Percentiles rank a stretch among this genome's conserved stretches.
Conservation (phyloP, 306 rosid genomes). For the Macrotyloma uniflorum region DNA sequence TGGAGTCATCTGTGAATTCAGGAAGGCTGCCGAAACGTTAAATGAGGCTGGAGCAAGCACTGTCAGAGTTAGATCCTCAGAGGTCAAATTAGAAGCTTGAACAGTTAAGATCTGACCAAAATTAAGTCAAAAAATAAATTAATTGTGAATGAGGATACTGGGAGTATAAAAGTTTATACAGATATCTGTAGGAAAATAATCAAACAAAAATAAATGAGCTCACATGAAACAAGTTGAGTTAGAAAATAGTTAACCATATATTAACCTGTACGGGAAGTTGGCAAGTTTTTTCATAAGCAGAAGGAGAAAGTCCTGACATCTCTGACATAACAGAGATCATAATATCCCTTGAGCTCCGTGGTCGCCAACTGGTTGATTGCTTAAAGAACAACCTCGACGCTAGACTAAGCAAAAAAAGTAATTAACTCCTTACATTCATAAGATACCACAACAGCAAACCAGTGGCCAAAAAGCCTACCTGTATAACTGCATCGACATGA, state of each 20-base stretch:
- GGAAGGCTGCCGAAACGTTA: slow-evolving; percentile 68
- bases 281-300: slow-evolving; percentile 52
- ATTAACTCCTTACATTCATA: slow-evolving; percentile 30
- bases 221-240: slow-evolving; percentile 6
- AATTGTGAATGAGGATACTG: slow-evolving; percentile 9
- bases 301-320: slow-evolving; percentile 59
- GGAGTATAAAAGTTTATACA: background rate
- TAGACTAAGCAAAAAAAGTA: slow-evolving; percentile 39
- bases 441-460: slow-evolving; percentile 27
- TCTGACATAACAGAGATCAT: slow-evolving; percentile 79
- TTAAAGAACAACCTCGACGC: slow-evolving; percentile 89
- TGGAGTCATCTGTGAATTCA: slow-evolving; percentile 75
- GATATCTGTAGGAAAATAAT: slow-evolving; percentile 21
- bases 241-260: slow-evolving; percentile 20
- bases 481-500: slow-evolving; percentile 93
- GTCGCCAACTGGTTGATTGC: slow-evolving; percentile 86
- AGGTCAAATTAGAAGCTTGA: slow-evolving; percentile 93
- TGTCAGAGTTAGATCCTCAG: slow-evolving; percentile 85
- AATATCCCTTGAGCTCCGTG: slow-evolving; percentile 78
- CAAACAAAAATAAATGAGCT: slow-evolving; percentile 22
- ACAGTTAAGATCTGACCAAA: slow-evolving; percentile 87
- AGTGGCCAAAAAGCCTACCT: slow-evolving; percentile 46
- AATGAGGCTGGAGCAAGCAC: slow-evolving; percentile 90
- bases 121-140: slow-evolving; percentile 43
- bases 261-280: slow-evolving; percentile 86